These are phyloP conservation scores for Cryptosporidium parvum DNA, from an alignment of 169 alveolate genomes.

Conservation along the genomic window DNA sequence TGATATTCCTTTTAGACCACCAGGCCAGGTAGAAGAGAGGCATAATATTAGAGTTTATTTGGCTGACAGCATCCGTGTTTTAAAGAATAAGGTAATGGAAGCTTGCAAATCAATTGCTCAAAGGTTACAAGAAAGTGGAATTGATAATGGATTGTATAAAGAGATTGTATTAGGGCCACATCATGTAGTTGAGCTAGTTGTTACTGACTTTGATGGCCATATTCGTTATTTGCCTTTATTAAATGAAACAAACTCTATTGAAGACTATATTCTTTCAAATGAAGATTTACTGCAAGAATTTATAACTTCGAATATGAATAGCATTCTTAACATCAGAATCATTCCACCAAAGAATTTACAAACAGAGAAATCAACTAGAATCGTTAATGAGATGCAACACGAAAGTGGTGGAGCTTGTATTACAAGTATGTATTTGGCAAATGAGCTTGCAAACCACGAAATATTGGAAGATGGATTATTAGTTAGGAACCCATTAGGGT, in stretches of 20 bases:
- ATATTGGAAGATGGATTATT: constrained; percentile 67
- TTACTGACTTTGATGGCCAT: constrained; percentile 75
- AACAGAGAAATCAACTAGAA: constrained; percentile 49
- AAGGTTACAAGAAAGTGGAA: constrained; percentile 71
- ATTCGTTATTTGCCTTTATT: constrained; percentile 55
- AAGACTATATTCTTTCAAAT: constrained; percentile 66
- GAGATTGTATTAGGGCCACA: constrained; percentile 71
- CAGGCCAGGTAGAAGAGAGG: constrained; percentile 75
- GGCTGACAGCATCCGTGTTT: constrained; percentile 71
- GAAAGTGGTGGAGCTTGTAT: constrained; percentile 76
- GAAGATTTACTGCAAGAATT: constrained; percentile 72
- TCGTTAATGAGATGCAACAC: constrained; percentile 69
- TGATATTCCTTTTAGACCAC: constrained; percentile 75
- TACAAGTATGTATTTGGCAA: constrained; percentile 72
- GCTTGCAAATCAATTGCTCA: constrained; percentile 72
- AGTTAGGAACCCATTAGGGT: constrained; percentile 67
- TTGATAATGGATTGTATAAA: constrained; percentile 69
- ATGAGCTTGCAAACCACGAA: constrained; percentile 75
- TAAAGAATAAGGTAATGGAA: constrained; percentile 69
- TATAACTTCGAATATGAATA: constrained; percentile 71
- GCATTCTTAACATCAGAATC: constrained; percentile 53
- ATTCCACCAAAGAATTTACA: constrained; percentile 38
- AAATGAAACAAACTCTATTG: constrained; percentile 67
- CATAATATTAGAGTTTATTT: constrained; percentile 67
- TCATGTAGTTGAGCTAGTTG: constrained; percentile 64